A percentile compares a stretch with the other conserved stretches of the same genome.
Conservation (phyloP, 768 basidiomycete genomes). For the Coprinopsis sp. region DNA sequence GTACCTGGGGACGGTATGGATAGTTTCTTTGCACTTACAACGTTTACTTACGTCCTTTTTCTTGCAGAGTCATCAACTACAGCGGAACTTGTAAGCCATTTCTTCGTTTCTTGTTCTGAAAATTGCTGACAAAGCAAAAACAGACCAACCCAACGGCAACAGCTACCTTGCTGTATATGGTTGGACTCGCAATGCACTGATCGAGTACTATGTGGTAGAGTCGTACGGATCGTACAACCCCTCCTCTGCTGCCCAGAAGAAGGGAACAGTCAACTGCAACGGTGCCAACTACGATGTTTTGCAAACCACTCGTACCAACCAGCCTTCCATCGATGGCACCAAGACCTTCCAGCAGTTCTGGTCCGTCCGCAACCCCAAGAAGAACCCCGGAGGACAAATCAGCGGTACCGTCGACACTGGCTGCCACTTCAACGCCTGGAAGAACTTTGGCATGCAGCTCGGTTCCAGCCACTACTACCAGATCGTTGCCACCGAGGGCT, state of each 20-base stretch:
- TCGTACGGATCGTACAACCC: constrained; percentile 41
- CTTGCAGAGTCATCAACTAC: constrained; percentile 33
- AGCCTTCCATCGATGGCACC: constrained; percentile 40
- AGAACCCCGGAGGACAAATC: constrained; percentile 19
- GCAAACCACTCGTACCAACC: constrained; percentile 32
- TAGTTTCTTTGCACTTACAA: background rate
- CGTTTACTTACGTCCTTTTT: background rate
- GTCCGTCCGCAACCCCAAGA: constrained; percentile 36
- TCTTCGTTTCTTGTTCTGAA: no score
- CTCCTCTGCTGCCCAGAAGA: constrained; percentile 23
- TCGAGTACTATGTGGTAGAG: constrained; percentile 47
- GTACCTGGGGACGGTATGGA: constrained; percentile 20
- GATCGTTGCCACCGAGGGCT: constrained; percentile 45
- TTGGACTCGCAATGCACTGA: constrained; percentile 40
- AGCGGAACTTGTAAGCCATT: constrained; percentile 32
- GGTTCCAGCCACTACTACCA: constrained; percentile 39
- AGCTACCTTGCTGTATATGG: constrained; percentile 44
- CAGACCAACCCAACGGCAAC: no score
- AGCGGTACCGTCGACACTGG: constrained; percentile 31
- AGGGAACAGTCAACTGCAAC: constrained; percentile 38
- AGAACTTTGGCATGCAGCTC: constrained; percentile 32
- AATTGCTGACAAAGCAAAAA: no score
- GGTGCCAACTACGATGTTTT: constrained; percentile 41
- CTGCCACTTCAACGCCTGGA: constrained; percentile 45
- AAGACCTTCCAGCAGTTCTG: constrained; percentile 45